These are phyloP conservation scores for Fusarium albosuccineum DNA, from an alignment of 2,329 filamentous ascomycete genomes.

Conservation along the genomic window DNA sequence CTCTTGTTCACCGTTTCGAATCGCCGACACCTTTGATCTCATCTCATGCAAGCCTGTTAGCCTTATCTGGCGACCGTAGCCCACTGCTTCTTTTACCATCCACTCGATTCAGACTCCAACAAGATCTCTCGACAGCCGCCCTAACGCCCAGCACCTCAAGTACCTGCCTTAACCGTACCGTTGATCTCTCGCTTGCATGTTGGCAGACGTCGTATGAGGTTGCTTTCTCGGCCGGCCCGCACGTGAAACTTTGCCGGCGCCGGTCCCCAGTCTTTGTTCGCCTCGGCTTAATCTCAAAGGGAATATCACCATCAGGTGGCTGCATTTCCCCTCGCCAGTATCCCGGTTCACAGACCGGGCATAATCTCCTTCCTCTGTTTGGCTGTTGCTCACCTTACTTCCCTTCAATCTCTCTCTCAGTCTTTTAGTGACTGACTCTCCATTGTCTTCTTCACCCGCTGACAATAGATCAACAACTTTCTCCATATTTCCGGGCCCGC, in stretches of 20 bases:
- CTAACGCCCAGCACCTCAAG: slow-evolving; percentile 22
- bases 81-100: slow-evolving; percentile 9
- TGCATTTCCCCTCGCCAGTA: slow-evolving; percentile 29
- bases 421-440: slow-evolving; percentile 20
- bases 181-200: slow-evolving; percentile 38
- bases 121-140: slow-evolving; percentile 17
- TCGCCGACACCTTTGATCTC: slow-evolving; percentile 14
- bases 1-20: slow-evolving; percentile 24
- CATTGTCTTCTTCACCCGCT: slow-evolving; percentile 28
- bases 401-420: slow-evolving; percentile 11
- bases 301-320: slow-evolving; percentile 33
- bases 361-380: slow-evolving; percentile 25
- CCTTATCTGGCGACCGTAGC: slow-evolving; percentile 13
- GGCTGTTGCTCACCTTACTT: slow-evolving; percentile 15
- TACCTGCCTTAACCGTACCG: slow-evolving; percentile 40
- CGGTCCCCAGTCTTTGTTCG: slow-evolving; percentile 35
- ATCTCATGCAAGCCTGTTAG: slow-evolving; percentile 22
- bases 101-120: slow-evolving; percentile 1
- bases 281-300: slow-evolving; percentile 42
- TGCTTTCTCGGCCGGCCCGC: slow-evolving; percentile 33
- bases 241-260: slow-evolving; percentile 43
- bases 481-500: slow-evolving; percentile 42
- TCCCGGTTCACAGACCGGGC: slow-evolving; percentile 19
- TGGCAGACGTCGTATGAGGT: slow-evolving; percentile 33
- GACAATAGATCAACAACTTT: slow-evolving; percentile 40